These are phyloP conservation scores for Psilocybe mexicana DNA, from an alignment of 1,284 basidiomycete genomes.

Conservation along the genomic window DNA sequence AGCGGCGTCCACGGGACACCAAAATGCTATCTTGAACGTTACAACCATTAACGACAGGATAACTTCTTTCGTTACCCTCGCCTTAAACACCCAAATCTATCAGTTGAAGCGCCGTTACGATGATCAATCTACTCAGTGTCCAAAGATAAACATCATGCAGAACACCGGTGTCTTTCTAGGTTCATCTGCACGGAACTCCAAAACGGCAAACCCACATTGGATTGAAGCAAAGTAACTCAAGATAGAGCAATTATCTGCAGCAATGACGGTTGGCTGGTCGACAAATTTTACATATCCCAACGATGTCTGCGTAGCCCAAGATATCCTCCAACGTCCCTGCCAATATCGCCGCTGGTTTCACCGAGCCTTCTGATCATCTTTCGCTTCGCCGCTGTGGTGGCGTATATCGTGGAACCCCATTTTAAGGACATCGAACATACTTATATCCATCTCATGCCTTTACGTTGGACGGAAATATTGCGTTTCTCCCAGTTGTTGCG, in stretches of 20 bases:
- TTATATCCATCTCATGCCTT: background rate
- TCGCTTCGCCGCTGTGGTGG: background rate
- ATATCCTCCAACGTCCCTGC: background rate
- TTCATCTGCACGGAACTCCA: background rate
- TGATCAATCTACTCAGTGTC: background rate
- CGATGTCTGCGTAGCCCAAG: background rate
- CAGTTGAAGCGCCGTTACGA: background rate
- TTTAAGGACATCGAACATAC: background rate
- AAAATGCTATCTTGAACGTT: slow-evolving; percentile 2
- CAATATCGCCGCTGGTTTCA: background rate
- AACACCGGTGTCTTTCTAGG: background rate
- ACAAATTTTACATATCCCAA: too few species aligned
- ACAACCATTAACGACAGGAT: slow-evolving; percentile 5
- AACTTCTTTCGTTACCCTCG: slow-evolving; percentile 1
- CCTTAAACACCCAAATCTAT: background rate
- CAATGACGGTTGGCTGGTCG: too few species aligned
- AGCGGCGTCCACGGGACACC: slow-evolving; percentile 4
- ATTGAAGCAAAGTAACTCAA: background rate
- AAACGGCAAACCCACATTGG: background rate
- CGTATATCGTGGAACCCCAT: background rate
- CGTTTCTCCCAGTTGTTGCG: background rate
- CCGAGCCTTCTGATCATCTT: background rate
- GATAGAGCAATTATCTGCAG: background rate
- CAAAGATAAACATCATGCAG: background rate
- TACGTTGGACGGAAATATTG: slow-evolving; percentile 3